Evolutionary conservation across 805 yeast genomes (phyloP).

Genomic region (Nematodospora valgi): DNA sequence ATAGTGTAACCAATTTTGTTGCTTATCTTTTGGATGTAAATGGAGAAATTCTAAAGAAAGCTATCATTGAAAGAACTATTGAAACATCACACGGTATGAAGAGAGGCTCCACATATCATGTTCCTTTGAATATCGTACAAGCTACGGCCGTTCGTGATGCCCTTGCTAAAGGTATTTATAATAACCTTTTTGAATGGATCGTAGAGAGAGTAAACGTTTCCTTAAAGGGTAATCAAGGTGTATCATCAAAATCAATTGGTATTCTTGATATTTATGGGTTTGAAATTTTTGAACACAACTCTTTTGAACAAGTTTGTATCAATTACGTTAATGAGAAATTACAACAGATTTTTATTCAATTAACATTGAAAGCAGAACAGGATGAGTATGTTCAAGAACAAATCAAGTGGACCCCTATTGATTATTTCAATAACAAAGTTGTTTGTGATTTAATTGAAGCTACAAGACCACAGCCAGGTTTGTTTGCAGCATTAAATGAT

Average conservation of each 20-base stretch:
- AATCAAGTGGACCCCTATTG: constrained; percentile 96
- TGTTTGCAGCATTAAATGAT: constrained; percentile 94
- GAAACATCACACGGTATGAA: constrained; percentile 88
- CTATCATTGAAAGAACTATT: constrained; percentile 76
- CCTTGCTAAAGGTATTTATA: constrained; percentile 89
- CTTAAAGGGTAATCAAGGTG: constrained; percentile 44
- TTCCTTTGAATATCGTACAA: constrained; percentile 86
- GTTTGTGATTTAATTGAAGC: constrained; percentile 96
- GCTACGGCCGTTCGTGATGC: constrained; percentile 96
- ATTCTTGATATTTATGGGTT: constrained; percentile 94
- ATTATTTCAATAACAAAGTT: constrained; percentile 91
- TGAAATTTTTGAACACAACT: constrained; percentile 92
- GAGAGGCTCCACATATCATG: constrained; percentile 91
- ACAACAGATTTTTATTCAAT: constrained; percentile 93
- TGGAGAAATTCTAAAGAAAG: constrained; percentile 57
- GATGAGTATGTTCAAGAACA: constrained; percentile 95
- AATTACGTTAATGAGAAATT: constrained; percentile 94
- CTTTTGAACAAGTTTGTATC: constrained; percentile 93
- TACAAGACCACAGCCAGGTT: constrained; percentile 85
- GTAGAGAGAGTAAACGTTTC: constrained; percentile 87
- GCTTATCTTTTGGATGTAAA: constrained; percentile 87
- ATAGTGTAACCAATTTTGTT: constrained; percentile 89
- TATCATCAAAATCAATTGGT: constrained; percentile 68
- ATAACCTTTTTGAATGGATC: constrained; percentile 93
- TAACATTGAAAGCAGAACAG: constrained; percentile 94